Conservation (phyloP, 495 filamentous ascomycete species). For the Lentithecium fluviatile region DNA sequence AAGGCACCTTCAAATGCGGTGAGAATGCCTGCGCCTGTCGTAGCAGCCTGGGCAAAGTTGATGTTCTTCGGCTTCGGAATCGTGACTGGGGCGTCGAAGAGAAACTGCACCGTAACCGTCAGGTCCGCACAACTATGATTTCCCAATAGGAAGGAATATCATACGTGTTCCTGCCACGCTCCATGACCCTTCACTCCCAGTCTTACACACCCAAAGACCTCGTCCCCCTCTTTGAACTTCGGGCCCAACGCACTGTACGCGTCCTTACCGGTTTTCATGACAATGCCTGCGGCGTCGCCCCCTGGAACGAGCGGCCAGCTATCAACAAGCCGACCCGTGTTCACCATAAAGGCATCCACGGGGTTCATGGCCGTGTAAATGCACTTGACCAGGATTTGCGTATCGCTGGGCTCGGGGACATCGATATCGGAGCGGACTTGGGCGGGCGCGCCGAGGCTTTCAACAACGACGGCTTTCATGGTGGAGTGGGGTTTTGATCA, state of each 20-base stretch:
- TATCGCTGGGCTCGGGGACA: constrained; percentile 19
- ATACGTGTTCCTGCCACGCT: constrained; percentile 49
- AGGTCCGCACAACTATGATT: background rate
- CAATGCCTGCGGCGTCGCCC: constrained; percentile 27
- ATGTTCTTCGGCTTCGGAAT: constrained; percentile 44
- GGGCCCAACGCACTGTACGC: constrained; percentile 11
- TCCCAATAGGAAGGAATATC: background rate
- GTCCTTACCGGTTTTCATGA: constrained; percentile 21
- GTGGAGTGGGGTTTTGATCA: background rate
- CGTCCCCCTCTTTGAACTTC: constrained; percentile 23
- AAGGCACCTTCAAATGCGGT: constrained; percentile 40
- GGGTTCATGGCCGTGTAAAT: constrained; percentile 24
- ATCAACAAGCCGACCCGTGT: constrained; percentile 14
- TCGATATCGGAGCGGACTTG: constrained; percentile 18
- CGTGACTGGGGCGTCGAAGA: constrained; percentile 46
- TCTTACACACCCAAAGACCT: constrained; percentile 47
- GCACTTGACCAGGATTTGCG: constrained; percentile 22
- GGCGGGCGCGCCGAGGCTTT: background rate
- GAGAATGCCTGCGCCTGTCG: constrained; percentile 46
- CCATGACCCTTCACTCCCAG: constrained; percentile 44
- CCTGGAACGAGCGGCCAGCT: constrained; percentile 28
- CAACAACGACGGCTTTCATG: constrained; percentile 17
- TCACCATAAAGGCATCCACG: constrained; percentile 16
- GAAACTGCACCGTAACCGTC: constrained; percentile 34
- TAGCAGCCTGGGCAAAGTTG: constrained; percentile 43